A percentile compares a stretch with the other conserved stretches of the same genome.
Conservation (phyloP, 1,284 basidiomycete genomes). For the Coniophora puteana region DNA sequence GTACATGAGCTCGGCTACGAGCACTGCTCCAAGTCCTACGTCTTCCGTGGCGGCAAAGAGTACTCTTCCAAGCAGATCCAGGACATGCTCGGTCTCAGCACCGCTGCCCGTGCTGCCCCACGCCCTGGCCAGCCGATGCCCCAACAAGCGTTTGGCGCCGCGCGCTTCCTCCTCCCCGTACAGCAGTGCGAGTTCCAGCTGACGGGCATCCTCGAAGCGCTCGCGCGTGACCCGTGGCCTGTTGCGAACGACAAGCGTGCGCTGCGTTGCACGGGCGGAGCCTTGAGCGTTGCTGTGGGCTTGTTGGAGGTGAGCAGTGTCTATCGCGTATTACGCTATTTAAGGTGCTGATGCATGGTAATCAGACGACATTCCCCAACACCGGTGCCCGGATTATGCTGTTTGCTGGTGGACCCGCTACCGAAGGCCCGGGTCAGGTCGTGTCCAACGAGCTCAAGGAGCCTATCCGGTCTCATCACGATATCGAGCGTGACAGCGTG, state of each 20-base stretch:
- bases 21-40: slow-evolving; percentile 97
- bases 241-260: slow-evolving; percentile 94
- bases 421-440: slow-evolving; percentile 96
- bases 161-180: slow-evolving; percentile 92
- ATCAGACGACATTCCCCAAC: slow-evolving; percentile 87
- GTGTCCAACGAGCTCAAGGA: slow-evolving; percentile 96
- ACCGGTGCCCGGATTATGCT: slow-evolving; percentile 97
- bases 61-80: slow-evolving; percentile 96
- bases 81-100: slow-evolving; percentile 93
- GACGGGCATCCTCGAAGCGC: slow-evolving; percentile 88
- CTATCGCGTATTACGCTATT: not conserved
- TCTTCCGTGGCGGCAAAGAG: slow-evolving; percentile 99
- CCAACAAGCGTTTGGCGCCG: slow-evolving; percentile 82
- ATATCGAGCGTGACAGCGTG: slow-evolving; percentile 96
- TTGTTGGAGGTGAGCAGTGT: slow-evolving; percentile 82
- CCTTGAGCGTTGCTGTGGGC: slow-evolving; percentile 93
- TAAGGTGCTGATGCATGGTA: slow-evolving; percentile 3
- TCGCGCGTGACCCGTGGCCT: slow-evolving; percentile 95
- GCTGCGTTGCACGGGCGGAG: slow-evolving; percentile 95
- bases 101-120: slow-evolving; percentile 68
- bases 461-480: slow-evolving; percentile 98
- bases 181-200: slow-evolving; percentile 96
- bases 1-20: slow-evolving; percentile 98
- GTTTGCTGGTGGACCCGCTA: slow-evolving; percentile 95
- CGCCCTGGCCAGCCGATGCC: slow-evolving; percentile 86